Evolutionary conservation across 495 filamentous ascomycete genomes (phyloP).

Genomic region (Talaromyces ruber): DNA sequence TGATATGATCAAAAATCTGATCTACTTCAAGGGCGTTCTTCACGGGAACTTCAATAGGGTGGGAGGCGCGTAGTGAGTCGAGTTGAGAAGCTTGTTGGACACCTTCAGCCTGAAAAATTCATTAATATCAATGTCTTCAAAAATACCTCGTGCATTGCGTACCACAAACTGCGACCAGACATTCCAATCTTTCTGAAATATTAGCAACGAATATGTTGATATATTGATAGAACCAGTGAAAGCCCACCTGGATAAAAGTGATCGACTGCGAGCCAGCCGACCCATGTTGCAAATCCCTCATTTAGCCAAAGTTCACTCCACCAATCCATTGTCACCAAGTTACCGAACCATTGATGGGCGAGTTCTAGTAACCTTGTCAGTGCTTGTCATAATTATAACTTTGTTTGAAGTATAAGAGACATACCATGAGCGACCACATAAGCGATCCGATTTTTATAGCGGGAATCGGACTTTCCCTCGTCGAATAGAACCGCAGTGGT

Average conservation of each 20-base stretch:
- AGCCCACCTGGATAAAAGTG: slow-evolving; percentile 69
- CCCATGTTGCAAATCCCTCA: slow-evolving; percentile 97
- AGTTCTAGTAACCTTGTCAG: slow-evolving; percentile 46
- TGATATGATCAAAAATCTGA: slow-evolving; percentile 93
- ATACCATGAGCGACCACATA: slow-evolving; percentile 80
- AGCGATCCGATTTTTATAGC: slow-evolving; percentile 82
- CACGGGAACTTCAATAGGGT: slow-evolving; percentile 92
- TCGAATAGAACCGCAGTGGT: slow-evolving; percentile 91
- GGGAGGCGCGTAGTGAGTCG: slow-evolving; percentile 80
- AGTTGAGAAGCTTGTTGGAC: slow-evolving; percentile 85
- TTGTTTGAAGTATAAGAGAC: slow-evolving; percentile 2
- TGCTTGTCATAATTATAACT: not conserved
- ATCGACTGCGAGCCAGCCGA: slow-evolving; percentile 89
- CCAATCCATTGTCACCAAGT: slow-evolving; percentile 73
- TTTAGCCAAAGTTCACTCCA: slow-evolving; percentile 98
- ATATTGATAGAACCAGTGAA: not conserved
- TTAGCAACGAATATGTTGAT: slow-evolving; percentile 6
- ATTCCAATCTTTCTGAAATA: slow-evolving; percentile 60
- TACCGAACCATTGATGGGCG: slow-evolving; percentile 98
- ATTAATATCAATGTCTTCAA: slow-evolving; percentile 20
- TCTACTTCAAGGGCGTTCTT: slow-evolving; percentile 86
- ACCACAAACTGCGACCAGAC: slow-evolving; percentile 92
- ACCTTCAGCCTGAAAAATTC: slow-evolving; percentile 60
- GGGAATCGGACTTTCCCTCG: slow-evolving; percentile 77
- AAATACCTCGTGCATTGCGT: slow-evolving; percentile 50